These are phyloP conservation scores for Neurospora africana DNA, from an alignment of 495 filamentous ascomycete genomes.

Conservation along the genomic window DNA sequence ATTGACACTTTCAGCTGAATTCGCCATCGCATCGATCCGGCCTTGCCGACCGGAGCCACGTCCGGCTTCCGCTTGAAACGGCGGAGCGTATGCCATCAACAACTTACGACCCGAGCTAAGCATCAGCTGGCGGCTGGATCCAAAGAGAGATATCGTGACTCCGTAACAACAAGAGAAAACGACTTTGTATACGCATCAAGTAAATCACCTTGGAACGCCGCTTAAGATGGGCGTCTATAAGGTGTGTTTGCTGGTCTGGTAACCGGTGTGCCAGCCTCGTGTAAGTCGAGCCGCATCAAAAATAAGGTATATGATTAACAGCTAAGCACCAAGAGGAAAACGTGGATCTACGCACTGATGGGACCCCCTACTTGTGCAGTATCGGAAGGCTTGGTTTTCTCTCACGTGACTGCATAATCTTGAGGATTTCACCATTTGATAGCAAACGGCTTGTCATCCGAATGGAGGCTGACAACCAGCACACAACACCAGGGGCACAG, in stretches of 20 bases:
- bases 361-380: neutral
- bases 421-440: neutral
- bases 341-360: neutral
- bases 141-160: neutral
- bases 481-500: neutral
- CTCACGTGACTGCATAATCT: neutral
- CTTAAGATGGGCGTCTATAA: neutral
- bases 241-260: neutral
- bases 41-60: neutral
- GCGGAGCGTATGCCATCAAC: neutral
- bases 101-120: neutral
- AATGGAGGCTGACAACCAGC: neutral
- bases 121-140: neutral
- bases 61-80: neutral
- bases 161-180: neutral
- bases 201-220: neutral
- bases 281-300: neutral
- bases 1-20: neutral
- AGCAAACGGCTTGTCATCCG: neutral
- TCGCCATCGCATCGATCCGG: neutral
- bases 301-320: neutral
- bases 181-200: neutral
- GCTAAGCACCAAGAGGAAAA: neutral
- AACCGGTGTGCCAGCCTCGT: neutral
- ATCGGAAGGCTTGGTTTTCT: neutral